These are phyloP conservation scores for Tephrocybe sp. DNA, from an alignment of 768 basidiomycete genomes.

Conservation along the genomic window DNA sequence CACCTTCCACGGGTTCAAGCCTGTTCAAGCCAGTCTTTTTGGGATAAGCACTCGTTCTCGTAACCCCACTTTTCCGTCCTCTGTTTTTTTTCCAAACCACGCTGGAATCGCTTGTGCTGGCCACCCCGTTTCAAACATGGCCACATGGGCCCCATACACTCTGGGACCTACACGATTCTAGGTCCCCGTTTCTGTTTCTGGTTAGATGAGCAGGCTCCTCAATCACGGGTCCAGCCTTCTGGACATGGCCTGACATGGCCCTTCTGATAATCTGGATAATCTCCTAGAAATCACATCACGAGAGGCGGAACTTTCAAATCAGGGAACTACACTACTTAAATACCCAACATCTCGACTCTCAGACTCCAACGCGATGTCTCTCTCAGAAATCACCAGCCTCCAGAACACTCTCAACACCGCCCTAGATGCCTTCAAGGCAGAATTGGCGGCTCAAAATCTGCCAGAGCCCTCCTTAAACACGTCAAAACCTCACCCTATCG, in stretches of 20 bases:
- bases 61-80: no score
- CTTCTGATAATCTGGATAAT: background rate
- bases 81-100: no score
- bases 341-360: background rate
- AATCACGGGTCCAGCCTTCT: background rate
- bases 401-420: constrained; percentile 38
- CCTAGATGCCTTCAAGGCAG: constrained; percentile 36
- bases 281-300: background rate
- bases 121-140: background rate
- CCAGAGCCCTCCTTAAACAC: constrained; percentile 35
- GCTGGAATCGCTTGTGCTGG: background rate
- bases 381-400: constrained; percentile 37
- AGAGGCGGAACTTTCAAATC: no score
- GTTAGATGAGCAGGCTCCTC: background rate
- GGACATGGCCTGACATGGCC: background rate
- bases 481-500: constrained; percentile 33
- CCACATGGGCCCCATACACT: background rate
- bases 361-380: constrained; percentile 19
- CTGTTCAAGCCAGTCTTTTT: background rate
- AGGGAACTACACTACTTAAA: background rate
- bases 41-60: no score
- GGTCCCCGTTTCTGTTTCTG: constrained; percentile 1
- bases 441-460: constrained; percentile 32
- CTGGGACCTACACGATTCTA: background rate
- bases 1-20: background rate